phyloP scores from a whole-genome alignment of 768 basidiomycete species.

The Galerina sulciceps region DNA sequence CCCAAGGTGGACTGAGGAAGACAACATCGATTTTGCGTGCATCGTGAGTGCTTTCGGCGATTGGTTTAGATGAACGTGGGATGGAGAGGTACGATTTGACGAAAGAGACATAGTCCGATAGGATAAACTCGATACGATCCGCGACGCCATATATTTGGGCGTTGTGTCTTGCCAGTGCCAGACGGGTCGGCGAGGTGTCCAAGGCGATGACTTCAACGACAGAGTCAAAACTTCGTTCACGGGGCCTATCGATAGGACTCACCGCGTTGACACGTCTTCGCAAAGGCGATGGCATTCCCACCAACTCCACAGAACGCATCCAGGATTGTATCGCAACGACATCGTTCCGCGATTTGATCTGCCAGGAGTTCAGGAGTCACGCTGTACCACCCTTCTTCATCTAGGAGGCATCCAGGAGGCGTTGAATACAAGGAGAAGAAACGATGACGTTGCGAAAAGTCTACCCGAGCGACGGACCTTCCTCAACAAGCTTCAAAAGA shows the following conservation, averaged over 20 bases:
- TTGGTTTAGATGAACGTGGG: constrained; percentile 23
- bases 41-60: constrained; percentile 2
- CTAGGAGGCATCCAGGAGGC: constrained; percentile 78
- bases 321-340: constrained; percentile 81
- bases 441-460: constrained; percentile 84
- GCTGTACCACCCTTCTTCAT: constrained; percentile 98
- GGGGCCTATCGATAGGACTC: constrained; percentile 25
- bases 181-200: constrained; percentile 82
- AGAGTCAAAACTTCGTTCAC: neutral
- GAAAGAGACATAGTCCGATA: constrained; percentile 84
- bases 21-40: constrained; percentile 79
- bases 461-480: constrained; percentile 41
- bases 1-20: constrained; percentile 96
- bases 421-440: constrained; percentile 80
- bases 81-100: constrained; percentile 53
- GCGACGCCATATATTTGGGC: constrained; percentile 93
- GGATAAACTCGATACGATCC: constrained; percentile 93
- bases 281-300: constrained; percentile 97
- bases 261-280: constrained; percentile 95
- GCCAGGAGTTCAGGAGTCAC: constrained; percentile 96
- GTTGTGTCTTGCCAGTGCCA: constrained; percentile 92
- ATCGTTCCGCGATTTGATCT: constrained; percentile 89
- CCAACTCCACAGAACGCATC: constrained; percentile 99
- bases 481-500: neutral
- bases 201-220: constrained; percentile 83